Base-by-base conservation (phyloP, 2,329 filamentous ascomycete genomes). In the Trichoderma sp. region DNA sequence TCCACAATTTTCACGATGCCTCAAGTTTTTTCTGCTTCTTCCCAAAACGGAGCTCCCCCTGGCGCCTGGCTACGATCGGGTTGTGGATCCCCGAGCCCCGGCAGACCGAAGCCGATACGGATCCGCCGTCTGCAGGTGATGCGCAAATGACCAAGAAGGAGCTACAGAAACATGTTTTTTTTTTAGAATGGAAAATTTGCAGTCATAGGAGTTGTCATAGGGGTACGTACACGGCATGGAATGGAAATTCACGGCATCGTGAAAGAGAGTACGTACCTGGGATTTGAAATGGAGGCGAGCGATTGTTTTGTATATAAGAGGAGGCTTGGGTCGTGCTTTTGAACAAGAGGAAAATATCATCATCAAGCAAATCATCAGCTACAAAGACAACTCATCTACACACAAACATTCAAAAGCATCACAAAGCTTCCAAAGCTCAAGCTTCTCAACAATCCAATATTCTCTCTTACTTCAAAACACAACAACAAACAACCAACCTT, bases 191-290 rank as follows among this genome's bases (percentile, higher is more conserved):
- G 17, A 36, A 26, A 53, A 36, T 20, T 36, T 26, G 30, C 36
- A 39, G 34, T 36, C 34, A 36, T 36, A 36, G 34, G 34, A 36
- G 34, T n/a, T 43, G 39, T 43, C 39, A 43, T 43, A 43, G 39
- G 39, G 39, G 39, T 17, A 17, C 15, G 39, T 43, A n/a, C 47
- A 20, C 15, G n/a, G 17, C 20, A 28, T 12, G 34, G 68, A 11
- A 71, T 65, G 68, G 68, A 71, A 71, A 71, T 13, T 30, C n/a
- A 50, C 68, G 68, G 68, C 68, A 71, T 71, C 68, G 68, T 71
- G 68, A 59, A 34, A 34, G 3, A 2, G 6, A 47, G 70, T 71
- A 71, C 68, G 68, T 71, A 71, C 61, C 57, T 43, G 7, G 7
- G 39, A 17, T 43, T n/a, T n/a, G 32, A 17, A 6, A 59, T 59